Evolutionary conservation across 2,329 filamentous ascomycete genomes (phyloP), one percentile per base, ranked within the genome.

Genomic region (Paraconiothyrium sp.): DNA sequence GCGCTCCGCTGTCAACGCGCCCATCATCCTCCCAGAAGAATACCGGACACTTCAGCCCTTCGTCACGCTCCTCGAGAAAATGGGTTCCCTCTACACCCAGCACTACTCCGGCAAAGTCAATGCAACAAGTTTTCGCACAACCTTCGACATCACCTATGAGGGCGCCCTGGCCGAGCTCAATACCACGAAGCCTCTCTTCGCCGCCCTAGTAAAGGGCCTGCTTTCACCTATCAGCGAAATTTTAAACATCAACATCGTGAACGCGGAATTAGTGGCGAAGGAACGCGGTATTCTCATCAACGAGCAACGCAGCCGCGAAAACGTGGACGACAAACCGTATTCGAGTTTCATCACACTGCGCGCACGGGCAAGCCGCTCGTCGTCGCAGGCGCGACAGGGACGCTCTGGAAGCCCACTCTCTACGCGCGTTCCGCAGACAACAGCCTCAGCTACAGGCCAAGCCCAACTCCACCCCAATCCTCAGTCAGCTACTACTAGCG

Each of bases 161-260:
- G 92, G 92, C 55, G 89, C 92, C 57, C 81, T 95, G 24, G 89
- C 91, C 0, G 83, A 81, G 16, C 85, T 93, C 63, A 86, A 86
- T 63, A 94, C 92, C 67, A 94, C 92, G 1, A 89, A 92, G 54
- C 92, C 92, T 0, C 84, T 95, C 2, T 92, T 92, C 66, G 91
- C 92, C 0, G 92, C 92, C 0, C 81, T 94, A 1, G 87, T 94
- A 66, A 94, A 93, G 75, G 92, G 92, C 0, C 84, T 95, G 0
- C 85, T 92, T 7, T 84, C 86, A 0, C 87, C 88, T 1, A 90
- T 94, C 67, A 90, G 87, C 59, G 88, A 90, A 41, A 88, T 86
- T 0, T 76, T 87, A 13, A 89, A 91, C 70, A 89, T 94, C 69
- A 94, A 94, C 79, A 93, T 95, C 62, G 92, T 95, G 68, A 94